Base-by-base conservation (phyloP, 108 stramenopile species). In the Fragilariopsis cylindrus region DNA sequence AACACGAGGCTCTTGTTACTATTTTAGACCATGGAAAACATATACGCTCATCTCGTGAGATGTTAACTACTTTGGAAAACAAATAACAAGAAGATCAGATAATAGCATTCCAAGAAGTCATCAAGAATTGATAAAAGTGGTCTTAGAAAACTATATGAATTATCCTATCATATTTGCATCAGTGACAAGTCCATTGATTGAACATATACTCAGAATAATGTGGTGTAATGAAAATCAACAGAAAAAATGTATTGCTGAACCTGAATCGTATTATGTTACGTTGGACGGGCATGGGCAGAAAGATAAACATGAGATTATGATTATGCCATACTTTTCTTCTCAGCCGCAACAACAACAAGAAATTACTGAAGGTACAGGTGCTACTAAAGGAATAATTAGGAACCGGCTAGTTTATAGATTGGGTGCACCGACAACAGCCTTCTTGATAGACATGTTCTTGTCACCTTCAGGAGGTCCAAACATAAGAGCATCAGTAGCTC, bases 241-340 rank as follows among this genome's bases (percentile, higher is more conserved):
- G 8, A 57, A 76, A 48, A 82, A 90, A 48, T 52, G 41, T 30
- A 73, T 80, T 21, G 90, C 90, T 49, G 45, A 65, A 63, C 82
- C 87, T 16, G 76, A 68, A 45, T 42, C 68, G 18, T 90, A 83
- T 69, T 90, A 83, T 70, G 89, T 88, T 3, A 90, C 89, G 3
- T 55, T 90, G 46, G 89, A 90, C 71, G 89, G 89, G 2, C 87
- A 88, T 65, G 87, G 89, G 11, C 89, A 90, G 60, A 78, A 82
- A 50, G 43, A 63, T 15, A 77, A 84, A 66, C 89, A 90, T 63
- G 82, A 90, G 60, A 50, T 90, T 15, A 66, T 90, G 39, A 58
- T 90, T 13, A 78, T 85, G 57, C 84, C 85, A 18, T 86, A 83
- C 63, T n/a, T 71, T 43, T 41, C 44, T 4, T 60, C 46, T 68